Percentiles rank a stretch among this genome's conserved stretches.
Evolutionary conservation across 2,329 filamentous ascomycete genomes (phyloP).

Genomic region (Hymenoscyphus linearis): DNA sequence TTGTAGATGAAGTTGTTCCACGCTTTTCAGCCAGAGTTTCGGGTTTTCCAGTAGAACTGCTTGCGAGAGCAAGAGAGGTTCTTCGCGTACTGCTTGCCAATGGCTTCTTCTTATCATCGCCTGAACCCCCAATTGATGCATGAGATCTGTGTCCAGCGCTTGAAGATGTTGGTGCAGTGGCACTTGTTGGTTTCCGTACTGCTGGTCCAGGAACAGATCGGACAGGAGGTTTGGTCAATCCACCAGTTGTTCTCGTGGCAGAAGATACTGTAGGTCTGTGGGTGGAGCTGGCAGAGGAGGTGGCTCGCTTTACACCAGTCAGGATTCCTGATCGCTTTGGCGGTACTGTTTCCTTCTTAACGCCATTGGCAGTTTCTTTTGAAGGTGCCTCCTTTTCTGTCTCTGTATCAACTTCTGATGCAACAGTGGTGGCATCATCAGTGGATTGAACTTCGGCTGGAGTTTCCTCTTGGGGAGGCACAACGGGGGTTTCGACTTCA

Average conservation of each 20-base stretch:
- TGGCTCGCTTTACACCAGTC: conserved; percentile 22
- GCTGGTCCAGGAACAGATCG: conserved; percentile 24
- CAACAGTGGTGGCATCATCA: conserved; percentile 24
- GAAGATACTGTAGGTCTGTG: conserved; percentile 26
- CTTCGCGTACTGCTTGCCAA: conserved; percentile 24
- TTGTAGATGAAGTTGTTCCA: conserved; percentile 18
- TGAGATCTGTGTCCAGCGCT: conserved; percentile 26
- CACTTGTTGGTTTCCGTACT: conserved; percentile 28
- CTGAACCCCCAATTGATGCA: conserved; percentile 28
- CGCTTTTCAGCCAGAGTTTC: conserved; percentile 29
- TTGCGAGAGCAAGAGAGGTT: conserved; percentile 28
- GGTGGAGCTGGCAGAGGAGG: conserved; percentile 17
- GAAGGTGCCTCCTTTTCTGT: conserved; percentile 23
- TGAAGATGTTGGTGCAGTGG: conserved; percentile 29
- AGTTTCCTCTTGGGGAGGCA: conserved; percentile 20
- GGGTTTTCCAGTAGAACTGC: conserved; percentile 22
- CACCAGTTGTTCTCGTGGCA: conserved; percentile 25
- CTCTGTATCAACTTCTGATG: conserved; percentile 27
- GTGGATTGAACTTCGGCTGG: conserved; percentile 21
- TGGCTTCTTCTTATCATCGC: conserved; percentile 31
- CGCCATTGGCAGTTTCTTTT: conserved; percentile 24
- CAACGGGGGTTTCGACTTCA: conserved; percentile 24
- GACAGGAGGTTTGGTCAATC: conserved; percentile 33
- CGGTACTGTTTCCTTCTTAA: conserved; percentile 30
- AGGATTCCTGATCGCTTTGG: conserved; percentile 25